Percentiles rank a stretch among this genome's conserved stretches.
phyloP scores from a whole-genome alignment of 2,329 filamentous ascomycete species.

The Epichloe sylvatica region DNA sequence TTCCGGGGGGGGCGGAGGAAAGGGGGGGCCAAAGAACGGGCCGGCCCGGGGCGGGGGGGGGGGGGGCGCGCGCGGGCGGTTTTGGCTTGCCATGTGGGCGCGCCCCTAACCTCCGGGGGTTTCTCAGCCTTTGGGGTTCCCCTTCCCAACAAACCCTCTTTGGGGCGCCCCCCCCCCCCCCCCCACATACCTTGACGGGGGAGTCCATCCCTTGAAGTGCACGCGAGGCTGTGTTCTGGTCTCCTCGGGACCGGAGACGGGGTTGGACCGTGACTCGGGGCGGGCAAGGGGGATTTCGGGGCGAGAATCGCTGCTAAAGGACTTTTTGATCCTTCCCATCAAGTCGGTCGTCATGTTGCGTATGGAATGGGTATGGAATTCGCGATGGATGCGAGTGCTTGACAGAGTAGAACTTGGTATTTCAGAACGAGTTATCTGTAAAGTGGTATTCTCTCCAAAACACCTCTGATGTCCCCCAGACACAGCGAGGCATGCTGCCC shows the following conservation, averaged over 20 bases:
- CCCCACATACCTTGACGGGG: neutral
- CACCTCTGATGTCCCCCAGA: neutral
- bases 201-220: neutral
- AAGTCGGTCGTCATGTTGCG: constrained; percentile 1
- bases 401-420: neutral
- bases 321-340: constrained; percentile 4
- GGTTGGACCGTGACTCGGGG: neutral
- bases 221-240: neutral
- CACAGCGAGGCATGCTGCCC: neutral
- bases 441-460: neutral
- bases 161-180: no score
- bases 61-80: no score
- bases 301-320: constrained; percentile 1
- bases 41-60: no score
- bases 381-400: no score
- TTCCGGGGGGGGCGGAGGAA: no score
- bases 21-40: no score
- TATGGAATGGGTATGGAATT: no score
- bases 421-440: neutral
- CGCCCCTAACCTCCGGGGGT: no score
- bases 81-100: no score
- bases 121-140: no score
- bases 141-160: neutral
- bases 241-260: constrained; percentile 2
- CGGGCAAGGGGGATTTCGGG: constrained; percentile 4